phyloP scores from a whole-genome alignment of 331 rosid species.

The Pyracantha coccinea region DNA sequence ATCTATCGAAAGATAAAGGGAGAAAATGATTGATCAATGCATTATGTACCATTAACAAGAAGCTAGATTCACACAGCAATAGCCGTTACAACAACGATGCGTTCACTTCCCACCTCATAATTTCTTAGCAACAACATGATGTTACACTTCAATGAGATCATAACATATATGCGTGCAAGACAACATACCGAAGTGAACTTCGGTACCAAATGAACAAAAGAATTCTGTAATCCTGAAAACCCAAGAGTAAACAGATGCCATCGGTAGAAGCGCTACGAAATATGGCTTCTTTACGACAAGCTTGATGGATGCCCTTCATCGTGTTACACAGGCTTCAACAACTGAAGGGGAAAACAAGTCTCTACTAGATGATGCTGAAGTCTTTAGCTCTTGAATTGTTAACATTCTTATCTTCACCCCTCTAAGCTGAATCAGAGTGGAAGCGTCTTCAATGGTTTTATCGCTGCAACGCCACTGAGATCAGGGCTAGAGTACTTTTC shows the following conservation, averaged over 20 bases:
- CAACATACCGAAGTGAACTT: neutral
- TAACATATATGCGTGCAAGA: neutral
- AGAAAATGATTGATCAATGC: neutral
- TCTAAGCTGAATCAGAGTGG: conserved; percentile 31
- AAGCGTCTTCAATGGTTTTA: conserved; percentile 57
- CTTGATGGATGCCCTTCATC: neutral
- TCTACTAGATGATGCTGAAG: neutral
- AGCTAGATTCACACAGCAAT: neutral
- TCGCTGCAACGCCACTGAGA: conserved; percentile 38
- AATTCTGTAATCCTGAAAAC: neutral
- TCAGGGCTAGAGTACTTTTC: conserved; percentile 57
- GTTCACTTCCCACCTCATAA: neutral
- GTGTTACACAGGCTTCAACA: neutral
- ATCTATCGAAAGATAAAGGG: neutral
- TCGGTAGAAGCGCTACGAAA: neutral
- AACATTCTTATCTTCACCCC: neutral
- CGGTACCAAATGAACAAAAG: neutral
- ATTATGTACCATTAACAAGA: neutral
- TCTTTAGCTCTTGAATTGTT: neutral
- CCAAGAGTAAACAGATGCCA: neutral
- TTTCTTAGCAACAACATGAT: neutral
- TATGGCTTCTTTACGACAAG: neutral
- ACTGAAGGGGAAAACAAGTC: neutral
- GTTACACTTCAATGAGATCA: neutral
- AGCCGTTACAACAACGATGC: neutral